Conservation (phyloP, 2,329 filamentous ascomycete genomes). For the Penicillium rolfsii region DNA sequence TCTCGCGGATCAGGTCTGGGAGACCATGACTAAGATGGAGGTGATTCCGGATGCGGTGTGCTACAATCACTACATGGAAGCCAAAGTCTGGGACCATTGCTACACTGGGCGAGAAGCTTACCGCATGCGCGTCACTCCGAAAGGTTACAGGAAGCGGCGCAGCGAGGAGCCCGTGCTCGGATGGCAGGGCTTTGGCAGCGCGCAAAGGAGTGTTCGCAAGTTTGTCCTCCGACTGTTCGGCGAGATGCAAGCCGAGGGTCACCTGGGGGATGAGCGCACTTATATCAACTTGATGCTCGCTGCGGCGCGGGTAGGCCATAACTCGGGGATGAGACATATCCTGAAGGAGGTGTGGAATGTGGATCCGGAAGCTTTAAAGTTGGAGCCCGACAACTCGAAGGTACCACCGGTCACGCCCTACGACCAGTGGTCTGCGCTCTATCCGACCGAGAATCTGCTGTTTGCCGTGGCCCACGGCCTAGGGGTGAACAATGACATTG, state of each 20-base stretch:
- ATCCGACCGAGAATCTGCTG: conserved; percentile 63
- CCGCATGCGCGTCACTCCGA: conserved; percentile 41
- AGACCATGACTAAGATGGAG: conserved; percentile 40
- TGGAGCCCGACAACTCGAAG: conserved; percentile 36
- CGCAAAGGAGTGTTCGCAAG: conserved; percentile 37
- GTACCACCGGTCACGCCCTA: conserved; percentile 46
- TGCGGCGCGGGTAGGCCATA: conserved; percentile 56
- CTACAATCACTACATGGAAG: conserved; percentile 60
- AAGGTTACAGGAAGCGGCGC: conserved; percentile 36
- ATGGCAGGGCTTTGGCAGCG: conserved; percentile 39
- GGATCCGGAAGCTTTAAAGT: conserved; percentile 49
- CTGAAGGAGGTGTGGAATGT: conserved; percentile 60
- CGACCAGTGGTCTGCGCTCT: conserved; percentile 55
- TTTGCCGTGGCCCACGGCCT: conserved; percentile 70
- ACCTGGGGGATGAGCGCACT: conserved; percentile 55
- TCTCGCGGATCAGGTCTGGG: conserved; percentile 54
- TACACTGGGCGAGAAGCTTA: conserved; percentile 47
- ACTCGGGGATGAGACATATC: conserved; percentile 51
- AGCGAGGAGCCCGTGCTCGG: conserved; percentile 20
- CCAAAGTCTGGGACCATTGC: conserved; percentile 52
- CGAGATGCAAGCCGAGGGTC: conserved; percentile 51
- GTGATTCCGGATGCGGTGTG: conserved; percentile 36
- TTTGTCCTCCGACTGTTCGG: conserved; percentile 49
- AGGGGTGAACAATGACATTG: conserved; percentile 66
- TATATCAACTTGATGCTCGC: conserved; percentile 59